Conservation (phyloP, 768 basidiomycete species). For the Mycena alexandri region DNA sequence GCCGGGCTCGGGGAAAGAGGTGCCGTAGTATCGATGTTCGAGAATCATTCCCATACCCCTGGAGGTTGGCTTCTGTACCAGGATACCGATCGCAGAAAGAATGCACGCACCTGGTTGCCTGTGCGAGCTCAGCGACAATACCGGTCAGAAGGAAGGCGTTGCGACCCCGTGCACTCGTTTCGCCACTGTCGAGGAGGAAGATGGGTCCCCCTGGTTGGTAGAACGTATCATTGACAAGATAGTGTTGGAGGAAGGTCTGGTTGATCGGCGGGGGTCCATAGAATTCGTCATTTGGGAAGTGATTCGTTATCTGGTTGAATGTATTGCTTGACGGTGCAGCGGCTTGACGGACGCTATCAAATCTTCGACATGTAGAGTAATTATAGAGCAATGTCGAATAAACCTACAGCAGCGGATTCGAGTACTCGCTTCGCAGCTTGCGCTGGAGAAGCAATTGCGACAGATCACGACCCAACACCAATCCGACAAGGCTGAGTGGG, state of each 20-base stretch:
- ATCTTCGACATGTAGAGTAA: slow-evolving; percentile 14
- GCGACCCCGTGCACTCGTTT: slow-evolving; percentile 28
- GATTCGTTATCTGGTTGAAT: no score
- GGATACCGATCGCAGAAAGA: background rate
- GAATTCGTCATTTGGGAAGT: no score
- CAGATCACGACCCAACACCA: slow-evolving; percentile 20
- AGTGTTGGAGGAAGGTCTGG: no score
- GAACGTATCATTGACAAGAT: slow-evolving; percentile 34
- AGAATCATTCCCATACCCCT: slow-evolving; percentile 31
- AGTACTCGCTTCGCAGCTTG: slow-evolving; percentile 10
- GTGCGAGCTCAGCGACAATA: slow-evolving; percentile 27
- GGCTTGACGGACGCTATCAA: slow-evolving; percentile 15
- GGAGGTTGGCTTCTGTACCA: background rate
- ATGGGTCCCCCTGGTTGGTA: slow-evolving; percentile 31
- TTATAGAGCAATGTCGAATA: slow-evolving; percentile 7
- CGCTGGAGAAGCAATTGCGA: slow-evolving; percentile 27
- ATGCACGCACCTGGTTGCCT: slow-evolving; percentile 16
- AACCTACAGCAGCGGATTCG: slow-evolving; percentile 7
- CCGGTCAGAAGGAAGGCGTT: slow-evolving; percentile 22
- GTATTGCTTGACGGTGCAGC: slow-evolving; percentile 9
- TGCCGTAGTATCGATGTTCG: slow-evolving; percentile 34
- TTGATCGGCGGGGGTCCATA: no score
- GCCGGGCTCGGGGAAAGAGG: slow-evolving; percentile 22
- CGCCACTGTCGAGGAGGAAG: slow-evolving; percentile 33
- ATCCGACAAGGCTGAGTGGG: slow-evolving; percentile 12